A percentile compares a stretch with the other conserved stretches of the same genome.
Conservation (phyloP, 1,284 basidiomycete genomes). For the Pisolithus thermaeus region DNA sequence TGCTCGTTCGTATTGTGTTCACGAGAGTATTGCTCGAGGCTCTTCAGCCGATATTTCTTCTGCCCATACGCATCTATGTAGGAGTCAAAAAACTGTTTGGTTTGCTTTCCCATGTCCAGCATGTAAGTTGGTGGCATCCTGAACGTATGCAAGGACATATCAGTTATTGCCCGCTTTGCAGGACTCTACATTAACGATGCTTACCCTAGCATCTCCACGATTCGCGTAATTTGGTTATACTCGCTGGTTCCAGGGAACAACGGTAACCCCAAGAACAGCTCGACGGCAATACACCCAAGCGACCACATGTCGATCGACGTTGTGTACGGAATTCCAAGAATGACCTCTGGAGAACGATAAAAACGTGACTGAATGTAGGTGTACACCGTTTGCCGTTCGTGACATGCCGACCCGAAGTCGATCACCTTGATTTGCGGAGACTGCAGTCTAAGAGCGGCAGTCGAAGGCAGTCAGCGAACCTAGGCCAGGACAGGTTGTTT, state of each 20-base stretch:
- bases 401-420: slow-evolving; percentile 98
- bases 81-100: slow-evolving; percentile 88
- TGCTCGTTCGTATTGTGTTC: slow-evolving; percentile 96
- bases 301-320: slow-evolving; percentile 97
- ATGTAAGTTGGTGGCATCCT: slow-evolving; percentile 89
- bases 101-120: slow-evolving; percentile 96
- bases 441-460: slow-evolving; percentile 62
- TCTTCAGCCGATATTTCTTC: slow-evolving; percentile 88
- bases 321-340: slow-evolving; percentile 92
- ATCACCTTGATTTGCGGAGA: slow-evolving; percentile 99
- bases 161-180: slow-evolving; percentile 1
- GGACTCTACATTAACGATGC: slow-evolving; percentile 22
- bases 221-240: slow-evolving; percentile 96
- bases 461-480: slow-evolving; percentile 1
- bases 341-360: slow-evolving; percentile 96
- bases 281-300: slow-evolving; percentile 93
- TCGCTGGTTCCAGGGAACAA: slow-evolving; percentile 98
- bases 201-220: slow-evolving; percentile 97
- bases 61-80: slow-evolving; percentile 79
- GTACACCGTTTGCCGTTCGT: slow-evolving; percentile 98
- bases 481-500: slow-evolving; percentile 5
- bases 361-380: slow-evolving; percentile 99
- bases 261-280: slow-evolving; percentile 93
- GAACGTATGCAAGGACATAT: slow-evolving; percentile 1
- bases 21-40: slow-evolving; percentile 89